Base-by-base conservation (phyloP, 306 rosid genomes). In the Rosa persica region DNA sequence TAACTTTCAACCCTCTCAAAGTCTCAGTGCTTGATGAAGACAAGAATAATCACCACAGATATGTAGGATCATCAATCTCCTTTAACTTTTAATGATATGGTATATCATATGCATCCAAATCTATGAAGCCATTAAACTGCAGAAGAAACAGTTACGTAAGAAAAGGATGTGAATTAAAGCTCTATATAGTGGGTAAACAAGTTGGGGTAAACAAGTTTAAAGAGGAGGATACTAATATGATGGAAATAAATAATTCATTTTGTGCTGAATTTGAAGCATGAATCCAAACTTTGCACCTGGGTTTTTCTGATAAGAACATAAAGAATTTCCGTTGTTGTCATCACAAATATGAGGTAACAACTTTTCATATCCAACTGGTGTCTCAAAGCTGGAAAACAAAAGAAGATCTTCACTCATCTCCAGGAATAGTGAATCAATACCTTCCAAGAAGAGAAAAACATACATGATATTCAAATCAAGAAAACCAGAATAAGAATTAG, bases 21-120 rank as follows among this genome's bases (percentile, higher is more conserved):
- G 46, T 77, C 75, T 51, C 5, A 36, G 13, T 39, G n/a, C 46
- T 62, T 20, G 46, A 58, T 52, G 25, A 23, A 58, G 65, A 58
- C 36, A 54, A 67, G 54, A 58, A 22, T 22, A 85, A 91, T 89
- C 80, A 92, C 98, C n/a, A 97, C 92, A 40, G 97, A 94, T 87
- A 93, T 94, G 77, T 92, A 90, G 88, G 89, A 83, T 84, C 98
- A 79, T 27, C 97, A 96, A 78, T 93, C 98, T 78, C 97, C 97
- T 89, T 65, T 89, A 80, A 93, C 79, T 82, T 92, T 93, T 79
- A 93, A 70, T 19, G 98, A 95, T 78, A 92, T 79, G 58, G 96
- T 91, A 48, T 48, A 83, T 93, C 94, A 67, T 89, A 93, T 7
- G 91, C 77, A 77, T 93, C 98, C 89, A 93, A 85, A 86, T 93